A percentile compares a stretch with the other conserved stretches of the same genome.
Evolutionary conservation across 148 eudicot genomes (phyloP).

Genomic region (Polygonum maritimum): DNA sequence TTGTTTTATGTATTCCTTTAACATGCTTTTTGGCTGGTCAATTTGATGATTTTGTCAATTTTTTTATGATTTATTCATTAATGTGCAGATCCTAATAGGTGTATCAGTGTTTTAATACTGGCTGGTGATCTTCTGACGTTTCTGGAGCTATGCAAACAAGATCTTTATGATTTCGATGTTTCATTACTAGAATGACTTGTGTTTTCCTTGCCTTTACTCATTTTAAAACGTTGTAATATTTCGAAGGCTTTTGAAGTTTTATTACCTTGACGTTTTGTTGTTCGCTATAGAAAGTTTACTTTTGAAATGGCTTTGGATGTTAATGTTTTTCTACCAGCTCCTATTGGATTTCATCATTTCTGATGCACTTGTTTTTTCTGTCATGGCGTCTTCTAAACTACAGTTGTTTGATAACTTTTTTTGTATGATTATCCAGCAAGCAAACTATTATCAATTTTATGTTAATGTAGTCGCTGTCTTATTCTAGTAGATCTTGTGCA

Average conservation of each 20-base stretch:
- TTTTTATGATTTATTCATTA: slow-evolving; percentile 46
- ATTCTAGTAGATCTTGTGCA: neutral
- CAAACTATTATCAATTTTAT: neutral
- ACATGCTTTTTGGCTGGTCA: slow-evolving; percentile 7
- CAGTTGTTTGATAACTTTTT: neutral
- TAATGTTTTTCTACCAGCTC: slow-evolving; percentile 25
- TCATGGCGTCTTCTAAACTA: neutral
- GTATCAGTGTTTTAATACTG: slow-evolving; percentile 71
- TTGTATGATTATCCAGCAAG: neutral
- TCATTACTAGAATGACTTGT: slow-evolving; percentile 23
- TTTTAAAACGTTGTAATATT: slow-evolving; percentile 34
- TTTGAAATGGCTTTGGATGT: slow-evolving; percentile 24
- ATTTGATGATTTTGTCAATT: slow-evolving; percentile 23
- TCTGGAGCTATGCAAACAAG: slow-evolving; percentile 67
- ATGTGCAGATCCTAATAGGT: slow-evolving; percentile 84
- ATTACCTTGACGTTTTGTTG: slow-evolving; percentile 13
- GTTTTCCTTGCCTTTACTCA: slow-evolving; percentile 14
- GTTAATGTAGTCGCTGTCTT: neutral
- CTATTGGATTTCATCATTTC: neutral
- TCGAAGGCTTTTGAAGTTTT: slow-evolving; percentile 23
- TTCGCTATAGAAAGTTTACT: slow-evolving; percentile 18
- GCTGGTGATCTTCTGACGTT: slow-evolving; percentile 87
- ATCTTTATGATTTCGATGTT: slow-evolving; percentile 45
- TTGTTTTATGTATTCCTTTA: neutral
- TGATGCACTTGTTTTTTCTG: neutral